Evolutionary conservation across 1,284 basidiomycete genomes (phyloP), one percentile per base, ranked within the genome.

Genomic region (Neonothopanus nambi): DNA sequence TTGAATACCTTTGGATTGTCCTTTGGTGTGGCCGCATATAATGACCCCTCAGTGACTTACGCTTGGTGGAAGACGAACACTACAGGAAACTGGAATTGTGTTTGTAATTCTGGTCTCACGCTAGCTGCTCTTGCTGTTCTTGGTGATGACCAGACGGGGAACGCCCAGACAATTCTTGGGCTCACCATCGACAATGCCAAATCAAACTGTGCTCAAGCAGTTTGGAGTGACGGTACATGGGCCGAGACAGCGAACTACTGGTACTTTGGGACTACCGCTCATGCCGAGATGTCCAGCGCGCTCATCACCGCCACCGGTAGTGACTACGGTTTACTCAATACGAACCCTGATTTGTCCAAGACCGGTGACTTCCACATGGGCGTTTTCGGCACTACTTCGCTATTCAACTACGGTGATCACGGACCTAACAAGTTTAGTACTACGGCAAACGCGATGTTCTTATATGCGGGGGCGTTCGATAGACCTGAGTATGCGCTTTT

Each of bases 1-100:
- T 85, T 99, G 70, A 78, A 95, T 70, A 75, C 78, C 56, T 87
- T 89, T 61, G 96, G 94, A 60, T 81, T 98, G 18, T 69, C 71
- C 52, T 82, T 75, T 44, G 93, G 90, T 61, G 54, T 81, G 36
- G 62, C 61, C 35, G 82, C 81, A 1, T 82, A 80, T 61, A 74
- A 71, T 26, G 69, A 71, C 52, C 62, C 72, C 46, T 68, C 73
- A 52, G 71, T 46, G 9, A 68, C 48, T 61, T 71, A 68, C 46
- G 78, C 85, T 51, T 86, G 88, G 87, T 86, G 84, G 85, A 66
- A 64, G 51, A 75, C 51, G 40, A 77, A 77, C 57, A 81, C 75
- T 37, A 72, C 72, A 33, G 88, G 95, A 35, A 98, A 98, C 77
- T 98, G 95, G 95, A 98, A 98, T 71, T 98, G 96, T 63, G 92